Evolutionary conservation across 2,329 filamentous ascomycete genomes (phyloP).

Genomic region (Aspergillus clavatus): DNA sequence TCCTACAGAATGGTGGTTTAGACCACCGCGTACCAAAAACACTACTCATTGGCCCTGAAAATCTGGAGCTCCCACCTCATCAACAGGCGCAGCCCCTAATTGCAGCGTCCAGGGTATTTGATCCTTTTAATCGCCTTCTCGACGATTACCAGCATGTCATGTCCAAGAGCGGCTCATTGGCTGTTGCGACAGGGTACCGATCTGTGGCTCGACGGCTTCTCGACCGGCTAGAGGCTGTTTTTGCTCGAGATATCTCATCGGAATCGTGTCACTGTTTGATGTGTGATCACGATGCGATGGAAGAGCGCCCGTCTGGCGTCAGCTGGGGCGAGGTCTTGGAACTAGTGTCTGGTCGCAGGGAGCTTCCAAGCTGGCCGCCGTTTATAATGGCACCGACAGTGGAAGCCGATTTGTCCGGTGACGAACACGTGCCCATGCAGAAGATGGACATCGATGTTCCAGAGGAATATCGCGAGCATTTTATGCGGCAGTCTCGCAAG

Average conservation of each 20-base stretch:
- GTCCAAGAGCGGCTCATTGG: conserved; percentile 77
- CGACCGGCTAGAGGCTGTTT: conserved; percentile 88
- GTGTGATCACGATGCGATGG: conserved; percentile 63
- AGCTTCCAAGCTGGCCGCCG: conserved; percentile 83
- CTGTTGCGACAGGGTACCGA: conserved; percentile 90
- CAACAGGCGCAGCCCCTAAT: conserved; percentile 58
- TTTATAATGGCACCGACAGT: conserved; percentile 65
- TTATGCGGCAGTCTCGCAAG: conserved; percentile 85
- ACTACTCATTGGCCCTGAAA: conserved; percentile 51
- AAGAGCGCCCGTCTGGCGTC: conserved; percentile 58
- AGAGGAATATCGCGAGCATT: conserved; percentile 88
- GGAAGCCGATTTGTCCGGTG: conserved; percentile 51
- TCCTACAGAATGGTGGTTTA: conserved; percentile 83
- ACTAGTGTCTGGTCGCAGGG: conserved; percentile 80
- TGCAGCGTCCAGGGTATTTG: conserved; percentile 70
- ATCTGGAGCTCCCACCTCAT: conserved; percentile 56
- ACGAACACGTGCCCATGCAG: conserved; percentile 57
- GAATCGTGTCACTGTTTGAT: conserved; percentile 83
- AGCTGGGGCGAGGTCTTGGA: conserved; percentile 96
- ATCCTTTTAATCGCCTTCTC: conserved; percentile 74
- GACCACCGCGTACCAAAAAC: conserved; percentile 65
- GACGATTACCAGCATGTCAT: conserved; percentile 83
- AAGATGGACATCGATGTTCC: conserved; percentile 92
- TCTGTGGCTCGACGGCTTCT: conserved; percentile 87
- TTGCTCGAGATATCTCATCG: conserved; percentile 82